Percentiles rank a stretch among this genome's conserved stretches.
These are phyloP conservation scores for Aspergillus pseudonomiae DNA, from an alignment of 2,329 filamentous ascomycete species.

Conservation along the genomic window DNA sequence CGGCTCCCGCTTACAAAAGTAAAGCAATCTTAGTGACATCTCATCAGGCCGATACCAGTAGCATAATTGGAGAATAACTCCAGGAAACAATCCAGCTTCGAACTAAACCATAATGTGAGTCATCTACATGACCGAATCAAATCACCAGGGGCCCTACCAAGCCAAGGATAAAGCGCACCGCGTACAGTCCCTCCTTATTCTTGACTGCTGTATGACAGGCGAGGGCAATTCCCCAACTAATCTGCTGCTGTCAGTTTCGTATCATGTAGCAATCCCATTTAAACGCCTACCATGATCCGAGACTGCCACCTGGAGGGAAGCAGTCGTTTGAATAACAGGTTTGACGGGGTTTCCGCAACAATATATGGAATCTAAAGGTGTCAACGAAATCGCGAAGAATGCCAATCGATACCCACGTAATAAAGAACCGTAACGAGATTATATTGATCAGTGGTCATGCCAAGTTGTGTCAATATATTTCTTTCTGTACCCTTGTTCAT, in stretches of 20 bases:
- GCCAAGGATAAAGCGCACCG: slow-evolving; percentile 47
- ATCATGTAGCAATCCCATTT: too few relatives aligned
- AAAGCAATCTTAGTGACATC: slow-evolving; percentile 47
- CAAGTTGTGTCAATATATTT: slow-evolving; percentile 31
- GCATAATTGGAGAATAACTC: slow-evolving; percentile 46
- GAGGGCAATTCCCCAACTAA: slow-evolving; percentile 31
- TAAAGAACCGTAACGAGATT: slow-evolving; percentile 40
- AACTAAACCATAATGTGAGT: slow-evolving; percentile 10
- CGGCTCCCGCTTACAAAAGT: slow-evolving; percentile 44
- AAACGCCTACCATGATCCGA: slow-evolving; percentile 25
- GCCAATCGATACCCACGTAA: slow-evolving; percentile 29
- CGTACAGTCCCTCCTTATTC: slow-evolving; percentile 42
- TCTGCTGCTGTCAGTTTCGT: neutral
- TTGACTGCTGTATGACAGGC: slow-evolving; percentile 45
- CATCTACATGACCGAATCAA: neutral
- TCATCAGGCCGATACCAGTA: slow-evolving; percentile 54
- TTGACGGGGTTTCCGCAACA: slow-evolving; percentile 28
- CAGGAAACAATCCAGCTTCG: slow-evolving; percentile 50
- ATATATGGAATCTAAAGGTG: slow-evolving; percentile 27
- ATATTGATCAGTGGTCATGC: slow-evolving; percentile 35
- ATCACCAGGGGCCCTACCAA: slow-evolving; percentile 25
- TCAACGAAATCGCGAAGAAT: neutral
- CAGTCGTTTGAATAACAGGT: slow-evolving; percentile 36
- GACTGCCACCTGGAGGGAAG: slow-evolving; percentile 35
- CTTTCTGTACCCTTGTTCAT: slow-evolving; percentile 39